A percentile compares a stretch with the other conserved stretches of the same genome.
Conservation (phyloP, 352 stramenopile genomes). For the Thalassiosira pacifica region DNA sequence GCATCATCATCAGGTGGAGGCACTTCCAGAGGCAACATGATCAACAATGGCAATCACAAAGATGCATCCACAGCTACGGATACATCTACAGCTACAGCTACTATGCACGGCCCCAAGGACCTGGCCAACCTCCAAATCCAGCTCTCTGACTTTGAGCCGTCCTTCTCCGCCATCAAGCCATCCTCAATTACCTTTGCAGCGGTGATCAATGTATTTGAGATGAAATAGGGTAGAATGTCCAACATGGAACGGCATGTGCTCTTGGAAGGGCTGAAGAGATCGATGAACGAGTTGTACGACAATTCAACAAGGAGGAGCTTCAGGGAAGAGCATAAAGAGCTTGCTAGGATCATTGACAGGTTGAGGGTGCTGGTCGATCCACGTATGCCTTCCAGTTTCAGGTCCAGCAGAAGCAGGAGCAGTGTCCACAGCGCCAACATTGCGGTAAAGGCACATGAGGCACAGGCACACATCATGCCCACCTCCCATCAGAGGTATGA, state of each 20-base stretch:
- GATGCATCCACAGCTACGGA: too few species aligned
- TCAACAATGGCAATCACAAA: too few species aligned
- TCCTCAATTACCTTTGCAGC: conserved; percentile 60
- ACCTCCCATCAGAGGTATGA: conserved; percentile 14
- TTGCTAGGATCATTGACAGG: conserved; percentile 43
- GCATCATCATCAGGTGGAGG: too few species aligned
- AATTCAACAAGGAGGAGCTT: not conserved
- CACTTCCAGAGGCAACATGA: too few species aligned
- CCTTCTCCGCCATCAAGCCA: conserved; percentile 32
- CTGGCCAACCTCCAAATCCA: conserved; percentile 59
- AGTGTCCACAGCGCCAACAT: too few species aligned
- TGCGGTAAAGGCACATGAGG: not conserved
- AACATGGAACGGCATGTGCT: conserved; percentile 28
- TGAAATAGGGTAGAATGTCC: conserved; percentile 39
- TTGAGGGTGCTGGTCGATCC: conserved; percentile 46
- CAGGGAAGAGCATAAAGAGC: conserved; percentile 12
- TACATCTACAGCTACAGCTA: too few species aligned
- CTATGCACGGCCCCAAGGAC: conserved; percentile 8
- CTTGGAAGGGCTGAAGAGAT: conserved; percentile 7
- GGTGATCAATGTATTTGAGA: conserved; percentile 59
- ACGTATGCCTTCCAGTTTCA: not conserved
- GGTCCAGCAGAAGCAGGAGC: not conserved
- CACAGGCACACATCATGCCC: not conserved
- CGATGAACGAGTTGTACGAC: conserved; percentile 24
- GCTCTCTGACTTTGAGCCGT: conserved; percentile 58